Evolutionary conservation across 805 yeast genomes (phyloP), one percentile per base, ranked within the genome.

Genomic region (Suhomyces sp.): DNA sequence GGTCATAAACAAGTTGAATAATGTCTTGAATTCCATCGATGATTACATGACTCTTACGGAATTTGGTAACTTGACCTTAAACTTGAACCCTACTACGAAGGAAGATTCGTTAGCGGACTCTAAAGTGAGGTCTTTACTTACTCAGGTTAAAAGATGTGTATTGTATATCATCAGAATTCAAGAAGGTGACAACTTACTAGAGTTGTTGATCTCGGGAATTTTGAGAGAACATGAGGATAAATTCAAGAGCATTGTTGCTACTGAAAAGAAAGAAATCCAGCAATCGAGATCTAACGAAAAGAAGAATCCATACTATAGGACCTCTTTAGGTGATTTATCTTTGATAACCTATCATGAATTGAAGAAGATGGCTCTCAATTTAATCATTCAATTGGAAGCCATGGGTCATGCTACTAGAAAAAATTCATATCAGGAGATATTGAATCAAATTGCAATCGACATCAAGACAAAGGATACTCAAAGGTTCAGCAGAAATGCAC

Each of bases 391-490:
- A 48, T 63, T 93, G 33, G 97, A 91, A 51, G 55, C 70, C 1
- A 59, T 76, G 53, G 88, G 87, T 2, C 59, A 70, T 25, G 70
- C 90, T 6, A 68, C 82, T 3, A 72, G 95, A 39, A 64, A 71
- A 20, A 77, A 87, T 52, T 78, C 83, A 13, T 87, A 80, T 57
- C 98, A 93, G 54, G 79, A 76, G 15, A 53, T 93, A 10, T 60
- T 93, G 39, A 88, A 88, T 51, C 87, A 85, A 43, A 81, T 93
- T 42, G 95, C 96, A 0, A 62, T 72, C 35, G 97, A 91, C 44
- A 87, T 93, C 44, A 66, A 61, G 46, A 70, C 73, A 5, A 67
- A 72, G 46, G 71, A 67, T 43, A 53, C 62, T 8, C 76, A 70
- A 42, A 57, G 77, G 41, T 53, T 56, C 23, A 55, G 60, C 24